Percentiles rank a stretch among this genome's conserved stretches.
Conservation (phyloP, 2,329 filamentous ascomycete species). For the Aspergillus tubingensis region DNA sequence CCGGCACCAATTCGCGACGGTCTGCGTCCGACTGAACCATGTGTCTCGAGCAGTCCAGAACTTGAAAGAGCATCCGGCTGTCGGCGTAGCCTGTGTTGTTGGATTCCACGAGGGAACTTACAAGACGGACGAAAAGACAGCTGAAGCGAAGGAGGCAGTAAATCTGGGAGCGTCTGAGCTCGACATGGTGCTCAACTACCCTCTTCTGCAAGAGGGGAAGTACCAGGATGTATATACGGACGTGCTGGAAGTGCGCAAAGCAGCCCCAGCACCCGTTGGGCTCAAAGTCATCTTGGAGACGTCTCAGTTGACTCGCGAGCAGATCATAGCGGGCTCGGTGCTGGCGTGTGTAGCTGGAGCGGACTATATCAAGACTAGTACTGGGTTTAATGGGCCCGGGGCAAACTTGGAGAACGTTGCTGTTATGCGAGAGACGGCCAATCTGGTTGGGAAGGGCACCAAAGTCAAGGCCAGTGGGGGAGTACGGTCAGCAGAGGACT, state of each 20-base stretch:
- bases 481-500: slow-evolving; percentile 53
- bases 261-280: slow-evolving; percentile 45
- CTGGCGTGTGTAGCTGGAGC: slow-evolving; percentile 56
- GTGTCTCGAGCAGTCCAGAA: slow-evolving; percentile 54
- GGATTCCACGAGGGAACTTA: slow-evolving; percentile 63
- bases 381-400: slow-evolving; percentile 59
- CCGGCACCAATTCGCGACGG: slow-evolving; percentile 47
- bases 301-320: slow-evolving; percentile 49
- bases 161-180: slow-evolving; percentile 56
- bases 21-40: slow-evolving; percentile 58
- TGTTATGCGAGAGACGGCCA: slow-evolving; percentile 55
- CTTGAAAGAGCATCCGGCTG: slow-evolving; percentile 46
- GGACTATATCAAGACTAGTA: slow-evolving; percentile 63
- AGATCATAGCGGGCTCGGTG: slow-evolving; percentile 57
- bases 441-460: slow-evolving; percentile 45
- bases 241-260: slow-evolving; percentile 53
- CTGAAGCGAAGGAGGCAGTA: slow-evolving; percentile 54
- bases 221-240: slow-evolving; percentile 57
- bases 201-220: slow-evolving; percentile 45
- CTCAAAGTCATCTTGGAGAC: slow-evolving; percentile 64
- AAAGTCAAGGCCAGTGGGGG: slow-evolving; percentile 63
- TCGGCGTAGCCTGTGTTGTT: slow-evolving; percentile 60
- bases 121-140: slow-evolving; percentile 52
- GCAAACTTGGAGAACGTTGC: slow-evolving; percentile 55
- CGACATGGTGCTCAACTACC: slow-evolving; percentile 61